Conservation (phyloP, 139 green algal genomes). For the Chlamydomonas asymmetrica region DNA sequence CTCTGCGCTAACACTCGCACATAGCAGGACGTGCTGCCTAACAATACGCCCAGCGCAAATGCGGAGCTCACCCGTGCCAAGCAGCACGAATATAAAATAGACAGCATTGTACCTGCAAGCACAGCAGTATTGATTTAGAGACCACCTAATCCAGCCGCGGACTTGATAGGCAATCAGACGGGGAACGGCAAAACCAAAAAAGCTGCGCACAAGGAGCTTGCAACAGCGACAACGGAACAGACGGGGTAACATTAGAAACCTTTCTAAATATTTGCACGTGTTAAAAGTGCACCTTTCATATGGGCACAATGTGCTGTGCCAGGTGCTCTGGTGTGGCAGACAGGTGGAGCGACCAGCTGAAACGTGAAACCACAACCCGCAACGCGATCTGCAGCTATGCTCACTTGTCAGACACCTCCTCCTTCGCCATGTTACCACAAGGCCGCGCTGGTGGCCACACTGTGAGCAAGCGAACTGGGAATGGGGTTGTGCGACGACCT, state of each 20-base stretch:
- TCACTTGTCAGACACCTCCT: conserved; percentile 24
- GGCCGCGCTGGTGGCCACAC: too few relatives aligned
- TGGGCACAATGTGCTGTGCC: background rate
- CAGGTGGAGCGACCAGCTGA: too few relatives aligned
- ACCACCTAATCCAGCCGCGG: background rate
- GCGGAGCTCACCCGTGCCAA: too few relatives aligned
- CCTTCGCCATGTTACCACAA: conserved; percentile 9
- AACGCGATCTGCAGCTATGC: background rate
- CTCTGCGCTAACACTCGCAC: too few relatives aligned
- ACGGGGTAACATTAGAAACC: too few relatives aligned
- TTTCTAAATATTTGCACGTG: background rate
- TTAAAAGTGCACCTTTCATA: background rate
- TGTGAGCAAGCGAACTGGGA: too few relatives aligned
- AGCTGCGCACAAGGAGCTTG: background rate
- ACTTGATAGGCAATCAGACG: background rate
- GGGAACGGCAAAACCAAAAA: background rate
- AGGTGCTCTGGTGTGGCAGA: too few relatives aligned
- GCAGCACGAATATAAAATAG: conserved; percentile 51
- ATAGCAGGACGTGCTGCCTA: too few relatives aligned
- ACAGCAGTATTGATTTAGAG: background rate
- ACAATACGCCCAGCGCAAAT: too few relatives aligned
- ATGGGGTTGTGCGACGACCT: too few relatives aligned
- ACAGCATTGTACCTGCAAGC: conserved; percentile 38
- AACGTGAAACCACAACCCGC: too few relatives aligned
- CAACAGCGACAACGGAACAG: background rate